phyloP scores from a whole-genome alignment of 2,329 filamentous ascomycete genomes.

The Epichloe glyceriae region DNA sequence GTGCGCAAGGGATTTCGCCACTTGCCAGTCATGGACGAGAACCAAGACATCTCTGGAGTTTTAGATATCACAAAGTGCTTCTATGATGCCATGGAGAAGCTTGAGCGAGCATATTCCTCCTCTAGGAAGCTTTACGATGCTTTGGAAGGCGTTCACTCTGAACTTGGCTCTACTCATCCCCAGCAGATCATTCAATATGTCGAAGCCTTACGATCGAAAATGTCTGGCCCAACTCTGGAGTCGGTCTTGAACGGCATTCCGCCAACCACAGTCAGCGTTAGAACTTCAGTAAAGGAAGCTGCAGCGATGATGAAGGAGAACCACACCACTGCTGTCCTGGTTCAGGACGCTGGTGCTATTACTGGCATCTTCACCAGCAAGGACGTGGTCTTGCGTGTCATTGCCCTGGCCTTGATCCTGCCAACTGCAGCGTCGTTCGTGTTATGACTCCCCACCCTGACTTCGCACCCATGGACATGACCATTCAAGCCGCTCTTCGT shows the following conservation, averaged over 20 bases:
- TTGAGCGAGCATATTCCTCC: conserved; percentile 93
- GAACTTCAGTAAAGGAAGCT: conserved; percentile 92
- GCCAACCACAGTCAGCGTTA: conserved; percentile 86
- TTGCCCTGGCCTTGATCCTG: conserved; percentile 86
- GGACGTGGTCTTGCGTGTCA: conserved; percentile 94
- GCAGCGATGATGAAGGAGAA: conserved; percentile 97
- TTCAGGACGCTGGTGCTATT: conserved; percentile 93
- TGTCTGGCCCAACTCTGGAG: conserved; percentile 95
- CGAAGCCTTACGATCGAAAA: conserved; percentile 85
- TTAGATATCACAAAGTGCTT: conserved; percentile 99
- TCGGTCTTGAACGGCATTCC: conserved; percentile 85
- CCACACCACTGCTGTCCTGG: conserved; percentile 89
- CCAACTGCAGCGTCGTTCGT: conserved; percentile 91
- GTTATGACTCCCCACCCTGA: conserved; percentile 99
- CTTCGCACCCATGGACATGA: conserved; percentile 98
- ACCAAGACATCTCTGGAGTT: conserved; percentile 96
- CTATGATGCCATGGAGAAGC: conserved; percentile 99
- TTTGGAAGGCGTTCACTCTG: conserved; percentile 92
- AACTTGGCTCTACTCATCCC: conserved; percentile 87
- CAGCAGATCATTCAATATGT: conserved; percentile 99
- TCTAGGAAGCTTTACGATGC: conserved; percentile 98
- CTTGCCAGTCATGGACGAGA: conserved; percentile 98
- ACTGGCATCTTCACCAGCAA: conserved; percentile 99
- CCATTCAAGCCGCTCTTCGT: conserved; percentile 88
- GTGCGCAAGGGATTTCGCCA: conserved; percentile 96